phyloP scores from a whole-genome alignment of 2,329 filamentous ascomycete species.

The Phialocephala subalpina region DNA sequence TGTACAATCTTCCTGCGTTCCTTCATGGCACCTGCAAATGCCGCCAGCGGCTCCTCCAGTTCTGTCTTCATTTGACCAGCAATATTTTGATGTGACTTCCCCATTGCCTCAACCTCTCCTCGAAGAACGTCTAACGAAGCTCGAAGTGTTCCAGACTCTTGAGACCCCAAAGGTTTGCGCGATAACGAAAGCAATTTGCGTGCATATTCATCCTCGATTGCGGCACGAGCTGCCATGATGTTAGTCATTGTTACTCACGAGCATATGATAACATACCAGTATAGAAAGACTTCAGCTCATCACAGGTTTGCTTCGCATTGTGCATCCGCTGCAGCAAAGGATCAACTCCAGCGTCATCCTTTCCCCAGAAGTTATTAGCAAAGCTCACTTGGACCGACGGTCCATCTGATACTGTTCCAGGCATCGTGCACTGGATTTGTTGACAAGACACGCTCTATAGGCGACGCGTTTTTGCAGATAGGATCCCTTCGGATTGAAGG shows the following conservation, averaged over 20 bases:
- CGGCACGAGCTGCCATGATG: conserved; percentile 72
- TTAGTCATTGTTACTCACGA: conserved; percentile 16
- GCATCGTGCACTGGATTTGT: conserved; percentile 37
- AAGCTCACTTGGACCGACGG: conserved; percentile 56
- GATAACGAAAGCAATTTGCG: conserved; percentile 86
- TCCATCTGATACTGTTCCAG: conserved; percentile 43
- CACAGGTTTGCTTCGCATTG: conserved; percentile 90
- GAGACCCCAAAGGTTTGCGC: conserved; percentile 88
- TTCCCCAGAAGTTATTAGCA: conserved; percentile 99
- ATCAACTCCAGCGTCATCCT: conserved; percentile 93
- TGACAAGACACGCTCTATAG: conserved; percentile 12
- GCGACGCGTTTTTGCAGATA: conserved; percentile 12
- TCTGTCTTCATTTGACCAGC: conserved; percentile 96
- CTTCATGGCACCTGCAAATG: conserved; percentile 95
- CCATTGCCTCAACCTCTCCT: conserved; percentile 91
- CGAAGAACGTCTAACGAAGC: conserved; percentile 87
- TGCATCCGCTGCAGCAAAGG: conserved; percentile 95
- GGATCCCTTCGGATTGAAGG: background rate
- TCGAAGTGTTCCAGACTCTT: conserved; percentile 84
- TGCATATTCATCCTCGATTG: conserved; percentile 96
- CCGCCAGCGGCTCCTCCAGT: conserved; percentile 89
- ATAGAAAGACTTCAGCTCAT: conserved; percentile 94
- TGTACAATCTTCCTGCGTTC: conserved; percentile 97
- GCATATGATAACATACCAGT: conserved; percentile 60
- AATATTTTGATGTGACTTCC: conserved; percentile 89